Percentiles rank a stretch among this genome's conserved stretches.
Evolutionary conservation across 2,329 filamentous ascomycete genomes (phyloP).

Genomic region (Paraconiothyrium sp.): DNA sequence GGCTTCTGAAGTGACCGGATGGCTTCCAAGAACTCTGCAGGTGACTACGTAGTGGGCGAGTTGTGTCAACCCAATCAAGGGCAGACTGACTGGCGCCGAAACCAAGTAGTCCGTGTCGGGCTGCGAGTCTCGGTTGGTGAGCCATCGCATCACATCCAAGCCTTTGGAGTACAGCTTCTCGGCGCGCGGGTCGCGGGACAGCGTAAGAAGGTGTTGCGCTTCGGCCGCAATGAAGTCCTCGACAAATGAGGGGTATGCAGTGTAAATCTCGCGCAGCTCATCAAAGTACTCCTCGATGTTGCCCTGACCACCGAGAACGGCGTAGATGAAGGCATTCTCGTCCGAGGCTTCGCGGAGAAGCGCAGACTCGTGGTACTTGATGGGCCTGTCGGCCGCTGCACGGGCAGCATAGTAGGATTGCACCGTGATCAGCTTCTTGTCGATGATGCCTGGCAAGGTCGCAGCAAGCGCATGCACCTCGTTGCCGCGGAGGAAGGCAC

Average conservation of each 20-base stretch:
- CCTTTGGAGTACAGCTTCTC: constrained; percentile 98
- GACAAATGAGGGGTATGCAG: constrained; percentile 89
- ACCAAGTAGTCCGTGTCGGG: constrained; percentile 85
- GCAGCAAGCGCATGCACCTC: constrained; percentile 93
- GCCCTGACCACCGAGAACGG: constrained; percentile 94
- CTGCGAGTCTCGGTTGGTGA: constrained; percentile 86
- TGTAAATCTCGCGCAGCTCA: constrained; percentile 90
- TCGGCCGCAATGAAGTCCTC: constrained; percentile 83
- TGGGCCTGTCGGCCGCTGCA: constrained; percentile 81
- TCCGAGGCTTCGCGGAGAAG: constrained; percentile 89
- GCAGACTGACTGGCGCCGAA: constrained; percentile 75
- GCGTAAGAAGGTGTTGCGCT: constrained; percentile 84
- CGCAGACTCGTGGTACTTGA: constrained; percentile 93
- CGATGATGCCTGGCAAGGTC: constrained; percentile 84
- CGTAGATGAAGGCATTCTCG: constrained; percentile 84
- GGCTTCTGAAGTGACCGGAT: constrained; percentile 85
- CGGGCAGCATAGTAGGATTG: constrained; percentile 92
- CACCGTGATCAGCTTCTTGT: constrained; percentile 91
- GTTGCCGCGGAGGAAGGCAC: constrained; percentile 91
- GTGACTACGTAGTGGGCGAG: constrained; percentile 95
- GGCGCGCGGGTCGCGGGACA: constrained; percentile 83
- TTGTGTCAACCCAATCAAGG: constrained; percentile 94
- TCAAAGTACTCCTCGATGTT: constrained; percentile 99
- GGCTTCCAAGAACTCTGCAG: constrained; percentile 87
- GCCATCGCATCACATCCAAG: constrained; percentile 93